A percentile compares a stretch with the other conserved stretches of the same genome.
Evolutionary conservation across 805 yeast genomes (phyloP).

Genomic region (Saturnispora besseyi): DNA sequence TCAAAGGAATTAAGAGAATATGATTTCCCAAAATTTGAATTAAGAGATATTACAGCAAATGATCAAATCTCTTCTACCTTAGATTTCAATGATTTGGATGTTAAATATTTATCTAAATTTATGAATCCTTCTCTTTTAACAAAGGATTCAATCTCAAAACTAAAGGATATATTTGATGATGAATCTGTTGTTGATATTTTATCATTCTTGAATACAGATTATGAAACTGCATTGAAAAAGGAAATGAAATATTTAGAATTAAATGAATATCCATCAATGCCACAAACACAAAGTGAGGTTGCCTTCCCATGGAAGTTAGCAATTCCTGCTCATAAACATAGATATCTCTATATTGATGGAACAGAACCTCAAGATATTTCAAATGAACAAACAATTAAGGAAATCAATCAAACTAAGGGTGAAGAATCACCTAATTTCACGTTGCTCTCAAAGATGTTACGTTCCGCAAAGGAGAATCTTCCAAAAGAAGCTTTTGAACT

Average conservation of each 20-base stretch:
- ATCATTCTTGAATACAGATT: conserved; percentile 50
- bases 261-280: conserved; percentile 43
- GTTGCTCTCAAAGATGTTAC: conserved; percentile 13
- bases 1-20: conserved; percentile 66
- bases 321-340: conserved; percentile 87
- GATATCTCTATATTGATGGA: conserved; percentile 78
- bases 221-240: conserved; percentile 37
- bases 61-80: conserved; percentile 14
- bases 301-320: conserved; percentile 80
- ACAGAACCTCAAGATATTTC: conserved; percentile 28
- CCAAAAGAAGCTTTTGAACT: conserved; percentile 8
- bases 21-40: conserved; percentile 65
- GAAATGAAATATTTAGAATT: conserved; percentile 51
- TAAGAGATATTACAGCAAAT: conserved; percentile 19
- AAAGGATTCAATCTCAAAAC: conserved; percentile 28
- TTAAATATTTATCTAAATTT: conserved; percentile 40
- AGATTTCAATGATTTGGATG: conserved; percentile 34
- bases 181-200: conserved; percentile 64
- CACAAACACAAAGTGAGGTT: conserved; percentile 47
- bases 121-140: conserved; percentile 47
- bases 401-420: conserved; percentile 22
- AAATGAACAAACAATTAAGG: conserved; percentile 27
- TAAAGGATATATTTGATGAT: conserved; percentile 48
- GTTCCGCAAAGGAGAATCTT: conserved; percentile 10
- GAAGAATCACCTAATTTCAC: conserved; percentile 52